Base-by-base conservation (phyloP, 164 flowering plant species). In the Piper longum region DNA sequence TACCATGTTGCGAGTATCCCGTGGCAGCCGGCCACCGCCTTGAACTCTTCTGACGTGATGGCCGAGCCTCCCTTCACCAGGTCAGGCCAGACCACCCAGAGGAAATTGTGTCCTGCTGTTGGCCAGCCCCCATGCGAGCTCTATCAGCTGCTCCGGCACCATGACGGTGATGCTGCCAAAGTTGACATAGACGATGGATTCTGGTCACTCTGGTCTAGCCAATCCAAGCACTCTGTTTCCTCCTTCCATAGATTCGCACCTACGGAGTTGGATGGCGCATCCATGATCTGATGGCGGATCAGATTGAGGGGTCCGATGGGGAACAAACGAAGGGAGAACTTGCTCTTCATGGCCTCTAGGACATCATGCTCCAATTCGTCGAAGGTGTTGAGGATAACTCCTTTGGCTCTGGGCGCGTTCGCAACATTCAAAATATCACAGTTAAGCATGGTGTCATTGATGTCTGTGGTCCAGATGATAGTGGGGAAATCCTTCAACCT, bases 31-130 rank as follows among this genome's bases (percentile, higher is more conserved):
- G 67, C 67, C 61, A 42, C 67, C 18, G 14, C 44, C 41, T 56
- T 4, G 43, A 72, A 64, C 58, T 67, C 71, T 1, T 55, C 16
- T 1, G 69, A 60, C 48, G 68, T 41, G 4, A 68, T 43, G 12
- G 68, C 64, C 1, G 75, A 5, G 0, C 77, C 76, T 0, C 85
- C 89, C 3, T 41, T 52, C 1, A 82, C 83, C 0, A 82, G 63
- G 60, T 82, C 89, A 0, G 81, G 78, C 45, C 89, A 48, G 1
- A 82, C 70, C 26, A 82, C 62, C 89, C 89, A 84, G 59, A 81
- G 61, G 56, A 84, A 84, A 2, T 54, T 42, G 2, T 73, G 45
- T n/a, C 4, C 62, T 68, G 66, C 79, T 73, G 41, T 77, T 69
- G 2, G 78, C 82, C 0, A 81, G 69, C 41, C 85, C 85, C 80